Conservation (phyloP, 208 protist genomes). For the Leishmania amazonensis region DNA sequence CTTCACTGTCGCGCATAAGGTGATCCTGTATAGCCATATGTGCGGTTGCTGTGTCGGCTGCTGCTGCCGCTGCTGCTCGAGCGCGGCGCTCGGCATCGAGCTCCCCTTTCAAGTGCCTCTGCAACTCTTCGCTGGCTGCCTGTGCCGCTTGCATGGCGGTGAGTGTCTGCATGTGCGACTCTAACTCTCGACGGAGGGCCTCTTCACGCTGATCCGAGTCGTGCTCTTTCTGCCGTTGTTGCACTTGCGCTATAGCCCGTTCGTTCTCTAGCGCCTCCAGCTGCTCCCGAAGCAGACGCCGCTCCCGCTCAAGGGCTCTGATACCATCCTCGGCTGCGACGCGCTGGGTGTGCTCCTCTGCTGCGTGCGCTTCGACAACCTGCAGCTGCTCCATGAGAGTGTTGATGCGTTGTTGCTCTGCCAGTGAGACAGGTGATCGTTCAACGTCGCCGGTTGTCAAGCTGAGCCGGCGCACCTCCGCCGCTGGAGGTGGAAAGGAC, state of each 20-base stretch:
- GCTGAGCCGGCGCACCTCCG: background rate
- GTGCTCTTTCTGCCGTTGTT: background rate
- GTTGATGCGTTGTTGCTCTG: background rate
- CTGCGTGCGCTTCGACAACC: background rate
- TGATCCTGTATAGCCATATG: background rate
- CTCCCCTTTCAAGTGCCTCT: background rate
- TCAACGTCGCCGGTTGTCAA: background rate
- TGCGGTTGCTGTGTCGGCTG: background rate
- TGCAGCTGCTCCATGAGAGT: slow-evolving; percentile 2
- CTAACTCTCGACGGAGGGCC: background rate
- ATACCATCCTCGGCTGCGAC: background rate
- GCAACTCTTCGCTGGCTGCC: background rate
- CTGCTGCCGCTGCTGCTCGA: background rate
- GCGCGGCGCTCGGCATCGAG: slow-evolving; percentile 9
- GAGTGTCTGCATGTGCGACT: background rate
- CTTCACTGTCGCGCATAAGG: background rate
- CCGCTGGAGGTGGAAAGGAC: background rate
- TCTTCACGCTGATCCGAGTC: slow-evolving; percentile 4
- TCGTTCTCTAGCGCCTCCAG: background rate
- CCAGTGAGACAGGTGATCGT: background rate
- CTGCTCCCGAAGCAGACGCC: background rate
- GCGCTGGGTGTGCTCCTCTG: slow-evolving; percentile 1
- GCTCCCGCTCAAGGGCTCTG: background rate
- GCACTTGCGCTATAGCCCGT: background rate
- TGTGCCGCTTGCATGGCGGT: background rate